Conservation (phyloP, 108 stramenopile genomes). For the Poteriospumella lacustris region DNA sequence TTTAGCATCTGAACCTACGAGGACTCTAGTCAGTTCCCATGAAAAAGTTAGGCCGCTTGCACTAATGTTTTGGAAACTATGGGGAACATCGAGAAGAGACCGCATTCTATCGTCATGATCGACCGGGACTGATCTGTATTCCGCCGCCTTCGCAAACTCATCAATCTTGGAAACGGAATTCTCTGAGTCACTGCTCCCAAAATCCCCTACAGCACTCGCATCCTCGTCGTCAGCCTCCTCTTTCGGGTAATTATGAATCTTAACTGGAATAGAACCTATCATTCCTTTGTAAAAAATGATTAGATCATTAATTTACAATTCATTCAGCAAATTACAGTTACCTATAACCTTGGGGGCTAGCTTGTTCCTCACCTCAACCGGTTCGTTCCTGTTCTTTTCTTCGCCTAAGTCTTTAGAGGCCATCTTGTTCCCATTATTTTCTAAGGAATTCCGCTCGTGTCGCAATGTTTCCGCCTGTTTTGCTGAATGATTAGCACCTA, state of each 20-base stretch:
- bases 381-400: conserved; percentile 2
- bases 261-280: conserved; percentile 8
- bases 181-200: conserved; percentile 6
- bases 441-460: conserved; percentile 6
- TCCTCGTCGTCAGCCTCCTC: conserved; percentile 5
- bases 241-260: conserved; percentile 8
- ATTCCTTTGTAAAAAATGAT: conserved; percentile 9
- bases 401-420: conserved; percentile 2
- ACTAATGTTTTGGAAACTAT: conserved; percentile 9
- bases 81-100: conserved; percentile 6
- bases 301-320: conserved; percentile 9
- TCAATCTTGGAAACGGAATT: conserved; percentile 8
- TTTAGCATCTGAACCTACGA: conserved; percentile 7
- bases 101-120: conserved; percentile 2
- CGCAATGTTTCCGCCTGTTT: conserved; percentile 6
- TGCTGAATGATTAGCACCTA: conserved; percentile 7
- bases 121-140: conserved; percentile 6
- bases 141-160: conserved; percentile 5
- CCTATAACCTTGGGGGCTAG: conserved; percentile 6
- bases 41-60: conserved; percentile 6
- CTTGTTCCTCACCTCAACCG: conserved; percentile 6
- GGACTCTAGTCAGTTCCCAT: conserved; percentile 6
- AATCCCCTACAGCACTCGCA: conserved; percentile 6
- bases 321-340: conserved; percentile 3
- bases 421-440: conserved; percentile 8